Evolutionary conservation across 495 filamentous ascomycete species (phyloP), one percentile per base, ranked within the genome.

Genomic region (Trichoderma gamsii): DNA sequence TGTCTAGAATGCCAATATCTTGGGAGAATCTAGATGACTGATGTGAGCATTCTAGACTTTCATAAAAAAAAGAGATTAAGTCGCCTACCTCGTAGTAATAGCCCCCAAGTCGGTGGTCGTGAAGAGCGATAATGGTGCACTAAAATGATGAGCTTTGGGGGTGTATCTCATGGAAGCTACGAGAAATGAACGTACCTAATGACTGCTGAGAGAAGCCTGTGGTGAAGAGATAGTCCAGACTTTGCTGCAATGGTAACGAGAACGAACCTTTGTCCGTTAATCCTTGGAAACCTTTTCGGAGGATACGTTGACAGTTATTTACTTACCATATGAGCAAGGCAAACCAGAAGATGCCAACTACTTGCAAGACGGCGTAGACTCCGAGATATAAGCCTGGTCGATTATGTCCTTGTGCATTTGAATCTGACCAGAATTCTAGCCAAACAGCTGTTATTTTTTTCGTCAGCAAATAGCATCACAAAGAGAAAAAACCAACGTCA

Each of bases 1-100:
- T 29, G 46, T 82, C 79, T n/a, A 82, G 73, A n/a, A 79, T 67
- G 3, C 73, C 66, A 46, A 82, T 70, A 69, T 83, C 81, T 69
- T 79, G 79, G 41, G 74, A 74, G 68, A 81, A 80, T 18, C 77
- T 63, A n/a, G 18, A 16, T 9, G 3, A 5, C 25, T 4, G 29
- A 52, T 52, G 18, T 52, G n/a, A 52, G 49, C n/a, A 23, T 21
- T 3, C 18, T 0, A 16, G 16, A 21, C 18, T n/a, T 8, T n/a
- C 29, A 21, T 25, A 21, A 21, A 9, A 52, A 5, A n/a, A n/a
- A 23, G 0, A 23, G 3, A 9, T 21, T 23, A 9, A 38, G 8
- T 9, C 21, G 18, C 49, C n/a, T 52, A n/a, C 49, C 49, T 52
- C 32, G 78, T 78, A 18, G 77, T 75, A n/a, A 75, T 79, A 35